Percentiles rank a stretch among this genome's conserved stretches.
These are phyloP conservation scores for Colletotrichum musicola DNA, from an alignment of 2,329 filamentous ascomycete species.

Conservation along the genomic window DNA sequence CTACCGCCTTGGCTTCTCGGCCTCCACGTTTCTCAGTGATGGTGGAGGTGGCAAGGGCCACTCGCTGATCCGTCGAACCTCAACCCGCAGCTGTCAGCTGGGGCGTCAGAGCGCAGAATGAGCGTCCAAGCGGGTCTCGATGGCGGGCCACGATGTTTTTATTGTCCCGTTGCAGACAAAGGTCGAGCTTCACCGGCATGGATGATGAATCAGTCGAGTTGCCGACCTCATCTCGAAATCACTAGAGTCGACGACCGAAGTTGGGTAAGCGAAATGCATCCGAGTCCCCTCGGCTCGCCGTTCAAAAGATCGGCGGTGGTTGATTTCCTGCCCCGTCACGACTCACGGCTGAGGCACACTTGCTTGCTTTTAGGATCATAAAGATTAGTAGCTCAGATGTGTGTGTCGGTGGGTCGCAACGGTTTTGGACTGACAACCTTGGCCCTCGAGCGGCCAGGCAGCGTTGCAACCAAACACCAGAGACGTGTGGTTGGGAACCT, in stretches of 20 bases:
- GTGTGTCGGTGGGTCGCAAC: background rate
- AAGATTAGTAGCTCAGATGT: background rate
- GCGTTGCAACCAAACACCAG: constrained; percentile 6
- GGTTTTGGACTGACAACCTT: constrained; percentile 14
- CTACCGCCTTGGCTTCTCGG: too few relatives aligned
- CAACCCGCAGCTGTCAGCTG: background rate
- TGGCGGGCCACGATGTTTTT: constrained; percentile 1
- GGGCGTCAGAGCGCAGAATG: background rate
- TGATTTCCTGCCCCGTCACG: background rate
- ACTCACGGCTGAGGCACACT: background rate
- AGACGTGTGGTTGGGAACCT: background rate
- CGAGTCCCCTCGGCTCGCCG: background rate
- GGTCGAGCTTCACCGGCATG: constrained; percentile 9
- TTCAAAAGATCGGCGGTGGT: background rate
- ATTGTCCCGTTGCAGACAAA: background rate
- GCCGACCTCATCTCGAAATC: background rate
- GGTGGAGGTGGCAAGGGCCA: background rate
- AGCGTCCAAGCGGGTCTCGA: background rate
- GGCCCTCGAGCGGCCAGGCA: constrained; percentile 1
- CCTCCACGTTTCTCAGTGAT: too few relatives aligned
- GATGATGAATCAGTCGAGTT: constrained; percentile 2
- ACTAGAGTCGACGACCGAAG: background rate
- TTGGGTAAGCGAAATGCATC: too few relatives aligned
- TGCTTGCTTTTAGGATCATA: background rate
- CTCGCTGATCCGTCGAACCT: background rate